Conservation (phyloP, 768 basidiomycete species). For the Termitomyces titanicus region DNA sequence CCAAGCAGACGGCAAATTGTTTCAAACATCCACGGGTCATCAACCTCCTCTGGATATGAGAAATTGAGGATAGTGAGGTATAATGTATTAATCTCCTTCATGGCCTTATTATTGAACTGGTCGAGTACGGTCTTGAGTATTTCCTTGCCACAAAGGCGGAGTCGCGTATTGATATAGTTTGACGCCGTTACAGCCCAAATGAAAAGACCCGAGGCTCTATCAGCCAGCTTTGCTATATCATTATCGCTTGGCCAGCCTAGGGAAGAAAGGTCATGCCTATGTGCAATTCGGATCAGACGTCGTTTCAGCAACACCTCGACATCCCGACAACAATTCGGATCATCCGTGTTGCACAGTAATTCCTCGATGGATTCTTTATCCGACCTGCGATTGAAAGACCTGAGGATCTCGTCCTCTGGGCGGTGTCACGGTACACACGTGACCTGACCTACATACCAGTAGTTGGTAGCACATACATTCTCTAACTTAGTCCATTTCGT, state of each 20-base stretch:
- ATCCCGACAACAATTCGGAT: conserved; percentile 2
- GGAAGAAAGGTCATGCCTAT: conserved; percentile 4
- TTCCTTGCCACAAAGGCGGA: not conserved
- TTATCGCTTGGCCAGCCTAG: conserved; percentile 6
- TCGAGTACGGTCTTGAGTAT: not conserved
- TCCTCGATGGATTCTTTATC: conserved; percentile 5
- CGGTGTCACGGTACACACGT: too few species aligned
- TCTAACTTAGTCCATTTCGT: too few species aligned
- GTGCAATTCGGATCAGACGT: conserved; percentile 3
- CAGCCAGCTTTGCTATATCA: not conserved
- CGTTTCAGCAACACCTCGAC: conserved; percentile 7
- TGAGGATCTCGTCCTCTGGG: conserved; percentile 15
- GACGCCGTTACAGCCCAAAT: conserved; percentile 14
- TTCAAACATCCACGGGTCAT: not conserved
- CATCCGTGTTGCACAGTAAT: conserved; percentile 11
- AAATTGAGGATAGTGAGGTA: not conserved
- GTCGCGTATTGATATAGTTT: conserved; percentile 3
- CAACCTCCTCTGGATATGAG: not conserved
- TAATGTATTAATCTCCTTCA: not conserved
- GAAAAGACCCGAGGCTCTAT: conserved; percentile 11
- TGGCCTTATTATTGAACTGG: not conserved
- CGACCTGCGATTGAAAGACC: conserved; percentile 2
- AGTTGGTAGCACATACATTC: too few species aligned
- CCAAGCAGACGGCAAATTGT: not conserved
- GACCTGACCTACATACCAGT: too few species aligned